Evolutionary conservation across 2,329 filamentous ascomycete species (phyloP).

Genomic region (Byssochlamys sp.): DNA sequence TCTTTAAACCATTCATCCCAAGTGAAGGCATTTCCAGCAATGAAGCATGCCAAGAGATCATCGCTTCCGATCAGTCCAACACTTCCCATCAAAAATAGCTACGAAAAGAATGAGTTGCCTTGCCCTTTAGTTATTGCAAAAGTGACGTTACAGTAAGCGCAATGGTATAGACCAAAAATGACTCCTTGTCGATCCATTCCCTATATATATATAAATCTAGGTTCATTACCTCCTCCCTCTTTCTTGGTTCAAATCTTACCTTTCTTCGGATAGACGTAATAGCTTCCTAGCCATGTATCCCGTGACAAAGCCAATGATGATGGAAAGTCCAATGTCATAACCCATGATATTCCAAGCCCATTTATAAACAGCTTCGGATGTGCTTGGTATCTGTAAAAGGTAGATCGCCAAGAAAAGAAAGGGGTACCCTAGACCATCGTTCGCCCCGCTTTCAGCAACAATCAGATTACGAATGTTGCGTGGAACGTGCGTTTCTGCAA

Average conservation of each 20-base stretch:
- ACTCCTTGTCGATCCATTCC: too few species aligned
- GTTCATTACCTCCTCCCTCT: too few species aligned
- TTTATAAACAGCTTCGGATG: constrained; percentile 47
- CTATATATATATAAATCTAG: too few species aligned
- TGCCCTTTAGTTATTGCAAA: background rate
- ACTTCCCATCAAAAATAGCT: constrained; percentile 10
- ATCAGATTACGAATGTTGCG: constrained; percentile 65
- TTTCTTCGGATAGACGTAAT: constrained; percentile 66
- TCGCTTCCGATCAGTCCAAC: constrained; percentile 16
- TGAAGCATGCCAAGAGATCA: constrained; percentile 20
- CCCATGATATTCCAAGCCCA: constrained; percentile 75
- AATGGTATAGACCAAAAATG: constrained; percentile 72
- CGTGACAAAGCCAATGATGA: constrained; percentile 61
- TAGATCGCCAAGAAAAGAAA: constrained; percentile 77
- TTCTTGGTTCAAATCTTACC: constrained; percentile 66
- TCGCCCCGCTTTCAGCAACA: constrained; percentile 67
- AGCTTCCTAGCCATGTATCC: constrained; percentile 70
- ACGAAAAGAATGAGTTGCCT: background rate
- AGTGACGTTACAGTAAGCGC: constrained; percentile 51
- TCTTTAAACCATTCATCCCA: constrained; percentile 12
- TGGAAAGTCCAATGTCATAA: constrained; percentile 65
- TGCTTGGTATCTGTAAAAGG: constrained; percentile 40
- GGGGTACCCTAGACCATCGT: constrained; percentile 73
- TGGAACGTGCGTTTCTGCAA: constrained; percentile 75
- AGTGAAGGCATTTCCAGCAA: constrained; percentile 15